Conservation (phyloP, 1,284 basidiomycete species). For the Moesziomyces antarcticus region DNA sequence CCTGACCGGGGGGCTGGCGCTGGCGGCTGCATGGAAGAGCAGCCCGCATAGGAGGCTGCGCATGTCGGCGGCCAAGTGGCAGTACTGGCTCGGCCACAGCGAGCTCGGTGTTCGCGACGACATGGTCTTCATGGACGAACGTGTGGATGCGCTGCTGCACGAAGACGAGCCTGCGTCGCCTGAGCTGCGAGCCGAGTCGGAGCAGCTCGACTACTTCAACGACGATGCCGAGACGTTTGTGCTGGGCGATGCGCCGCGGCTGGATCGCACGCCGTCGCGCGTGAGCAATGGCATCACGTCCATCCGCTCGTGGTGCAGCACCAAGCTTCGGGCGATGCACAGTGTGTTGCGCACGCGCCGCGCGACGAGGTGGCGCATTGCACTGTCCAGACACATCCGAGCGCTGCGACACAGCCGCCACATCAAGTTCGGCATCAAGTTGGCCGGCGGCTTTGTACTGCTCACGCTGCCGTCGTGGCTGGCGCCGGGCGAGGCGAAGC, state of each 20-base stretch:
- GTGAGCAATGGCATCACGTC: conserved; percentile 18
- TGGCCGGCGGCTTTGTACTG: conserved; percentile 69
- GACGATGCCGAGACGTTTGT: conserved; percentile 10
- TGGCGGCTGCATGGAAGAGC: conserved; percentile 17
- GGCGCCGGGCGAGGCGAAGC: conserved; percentile 42
- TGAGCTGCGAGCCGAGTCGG: background rate
- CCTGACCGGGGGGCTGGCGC: conserved; percentile 22
- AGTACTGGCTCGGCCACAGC: conserved; percentile 35
- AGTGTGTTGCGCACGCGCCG: conserved; percentile 4
- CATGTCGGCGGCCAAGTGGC: conserved; percentile 36
- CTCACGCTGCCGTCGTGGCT: conserved; percentile 69
- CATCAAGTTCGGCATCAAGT: conserved; percentile 69
- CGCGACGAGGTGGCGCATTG: conserved; percentile 34
- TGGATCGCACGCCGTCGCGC: conserved; percentile 16
- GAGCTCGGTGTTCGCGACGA: conserved; percentile 7
- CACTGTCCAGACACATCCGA: conserved; percentile 26
- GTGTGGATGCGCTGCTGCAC: conserved; percentile 26
- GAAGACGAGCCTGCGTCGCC: conserved; percentile 28
- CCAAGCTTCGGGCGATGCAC: conserved; percentile 6
- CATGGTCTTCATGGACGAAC: conserved; percentile 19
- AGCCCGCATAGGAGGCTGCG: conserved; percentile 11
- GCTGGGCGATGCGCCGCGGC: background rate
- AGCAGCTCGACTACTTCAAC: conserved; percentile 30
- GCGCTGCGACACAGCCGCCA: conserved; percentile 69
- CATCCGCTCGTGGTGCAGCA: conserved; percentile 4